Percentiles rank a stretch among this genome's conserved stretches.
These are phyloP conservation scores for Phyllosticta paracitricarpa DNA, from an alignment of 2,329 filamentous ascomycete species.

Conservation along the genomic window DNA sequence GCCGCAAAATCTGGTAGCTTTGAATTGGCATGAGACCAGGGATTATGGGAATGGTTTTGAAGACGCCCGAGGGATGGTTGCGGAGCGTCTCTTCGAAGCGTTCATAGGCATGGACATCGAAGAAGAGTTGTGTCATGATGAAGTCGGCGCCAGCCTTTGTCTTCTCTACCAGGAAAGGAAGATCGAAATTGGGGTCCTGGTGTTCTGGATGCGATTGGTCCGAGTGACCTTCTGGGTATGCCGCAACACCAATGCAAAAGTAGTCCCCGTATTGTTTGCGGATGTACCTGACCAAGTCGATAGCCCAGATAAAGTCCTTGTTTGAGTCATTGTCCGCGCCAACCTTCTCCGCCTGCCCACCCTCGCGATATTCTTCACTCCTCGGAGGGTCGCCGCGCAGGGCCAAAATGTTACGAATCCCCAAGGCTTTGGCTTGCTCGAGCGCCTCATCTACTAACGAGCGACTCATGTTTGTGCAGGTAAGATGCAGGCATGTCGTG, in stretches of 20 bases:
- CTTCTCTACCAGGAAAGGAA: constrained; percentile 87
- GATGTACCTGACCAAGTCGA: constrained; percentile 86
- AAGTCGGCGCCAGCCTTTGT: constrained; percentile 87
- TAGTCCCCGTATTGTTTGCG: constrained; percentile 78
- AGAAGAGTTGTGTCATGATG: constrained; percentile 97
- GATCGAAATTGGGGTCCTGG: constrained; percentile 54
- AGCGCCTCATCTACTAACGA: constrained; percentile 77
- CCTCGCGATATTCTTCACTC: constrained; percentile 71
- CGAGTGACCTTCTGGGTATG: constrained; percentile 90
- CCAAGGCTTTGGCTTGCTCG: constrained; percentile 80
- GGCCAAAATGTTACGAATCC: constrained; percentile 88
- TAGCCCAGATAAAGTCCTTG: constrained; percentile 77
- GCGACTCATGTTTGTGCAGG: constrained; percentile 95
- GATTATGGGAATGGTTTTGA: constrained; percentile 81
- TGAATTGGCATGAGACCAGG: constrained; percentile 97
- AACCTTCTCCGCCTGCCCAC: constrained; percentile 35
- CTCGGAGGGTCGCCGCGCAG: constrained; percentile 84
- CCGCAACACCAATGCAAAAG: constrained; percentile 91
- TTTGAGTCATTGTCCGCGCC: constrained; percentile 52
- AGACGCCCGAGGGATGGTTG: constrained; percentile 71
- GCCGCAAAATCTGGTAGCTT: constrained; percentile 88
- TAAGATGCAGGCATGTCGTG: constrained; percentile 91
- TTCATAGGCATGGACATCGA: constrained; percentile 75
- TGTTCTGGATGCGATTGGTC: constrained; percentile 83
- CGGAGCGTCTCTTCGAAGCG: constrained; percentile 68